Base-by-base conservation (phyloP, 805 yeast species). In the Candida silvatica region DNA sequence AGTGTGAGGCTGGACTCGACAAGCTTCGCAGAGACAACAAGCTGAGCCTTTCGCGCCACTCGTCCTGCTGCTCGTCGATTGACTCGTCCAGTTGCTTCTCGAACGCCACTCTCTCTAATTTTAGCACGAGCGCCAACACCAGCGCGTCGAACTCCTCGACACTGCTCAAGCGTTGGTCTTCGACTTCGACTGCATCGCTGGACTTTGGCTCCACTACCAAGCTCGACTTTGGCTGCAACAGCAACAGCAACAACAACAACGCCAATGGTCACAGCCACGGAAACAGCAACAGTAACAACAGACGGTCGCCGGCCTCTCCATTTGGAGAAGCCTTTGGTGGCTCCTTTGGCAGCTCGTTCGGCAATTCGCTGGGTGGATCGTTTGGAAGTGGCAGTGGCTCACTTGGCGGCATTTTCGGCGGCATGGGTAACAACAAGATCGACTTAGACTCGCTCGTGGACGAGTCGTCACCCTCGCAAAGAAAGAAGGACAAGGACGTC, bases 1-100 rank as follows among this genome's bases (percentile, higher is more conserved):
- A 64, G 45, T 53, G 69, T 52, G 61, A 69, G 58, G 37, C 49
- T 54, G 55, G 68, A 48, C 46, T 70, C 50, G 45, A 61, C 52
- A 45, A 69, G 59, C 46, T 62, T 15, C 41, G 63, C 26, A 42
- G 54, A 20, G 65, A 60, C 41, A 48, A 54, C 17, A 56, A 53
- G 40, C 35, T 54, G 41, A 49, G 41, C 22, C 38, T 51, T 30
- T 54, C 49, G 33, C 42, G 58, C 26, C 45, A 44, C 34, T 48
- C 39, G 40, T 52, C 57, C 12, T 39, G 35, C 17, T 32, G 31
- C 27, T 36, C 43, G n/a, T 39, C 45, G 8, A 12, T 32, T 18
- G 19, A 24, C 19, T 6, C 17, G 23, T 42, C 39, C 29, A 39
- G 43, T 34, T 44, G 33, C 29, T 40, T 51, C 4, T 34, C 46